phyloP scores from a whole-genome alignment of 768 basidiomycete genomes.

The Heimioporus sp. region DNA sequence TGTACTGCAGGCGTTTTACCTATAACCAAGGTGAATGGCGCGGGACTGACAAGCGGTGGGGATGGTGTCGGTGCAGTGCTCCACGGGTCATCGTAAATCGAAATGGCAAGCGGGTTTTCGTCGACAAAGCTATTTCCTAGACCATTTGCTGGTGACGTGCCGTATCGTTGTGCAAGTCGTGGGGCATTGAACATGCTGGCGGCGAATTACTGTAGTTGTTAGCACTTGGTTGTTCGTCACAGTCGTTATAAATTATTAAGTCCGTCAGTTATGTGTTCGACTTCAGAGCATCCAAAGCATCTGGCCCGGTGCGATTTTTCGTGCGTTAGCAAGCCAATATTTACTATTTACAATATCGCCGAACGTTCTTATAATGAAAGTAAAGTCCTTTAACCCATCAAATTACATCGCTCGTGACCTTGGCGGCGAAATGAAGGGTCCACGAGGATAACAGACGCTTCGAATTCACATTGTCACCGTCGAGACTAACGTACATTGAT shows the following conservation, averaged over 20 bases:
- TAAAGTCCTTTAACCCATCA: constrained; percentile 15
- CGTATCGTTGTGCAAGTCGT: constrained; percentile 68
- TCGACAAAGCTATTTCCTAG: constrained; percentile 74
- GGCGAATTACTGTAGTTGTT: not conserved
- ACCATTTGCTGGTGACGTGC: constrained; percentile 50
- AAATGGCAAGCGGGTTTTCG: constrained; percentile 70
- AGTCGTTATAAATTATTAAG: not conserved
- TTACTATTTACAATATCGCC: constrained; percentile 19
- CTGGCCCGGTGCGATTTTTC: not conserved
- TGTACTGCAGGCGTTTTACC: constrained; percentile 36
- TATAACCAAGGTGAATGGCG: constrained; percentile 67
- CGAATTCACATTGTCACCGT: constrained; percentile 81
- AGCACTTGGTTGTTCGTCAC: constrained; percentile 1
- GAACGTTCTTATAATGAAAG: constrained; percentile 8
- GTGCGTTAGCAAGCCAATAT: constrained; percentile 15
- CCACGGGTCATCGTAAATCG: constrained; percentile 84
- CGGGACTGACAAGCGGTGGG: constrained; percentile 55
- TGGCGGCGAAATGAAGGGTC: constrained; percentile 92
- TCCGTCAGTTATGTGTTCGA: constrained; percentile 6
- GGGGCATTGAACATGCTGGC: constrained; percentile 81
- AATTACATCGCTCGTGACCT: constrained; percentile 44
- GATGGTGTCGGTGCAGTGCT: constrained; percentile 71
- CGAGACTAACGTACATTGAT: constrained; percentile 52
- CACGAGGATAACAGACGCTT: constrained; percentile 83
- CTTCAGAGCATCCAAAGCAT: constrained; percentile 1